phyloP scores from a whole-genome alignment of 1,139 yeast species.

The Geotrichum citri-aurantii region DNA sequence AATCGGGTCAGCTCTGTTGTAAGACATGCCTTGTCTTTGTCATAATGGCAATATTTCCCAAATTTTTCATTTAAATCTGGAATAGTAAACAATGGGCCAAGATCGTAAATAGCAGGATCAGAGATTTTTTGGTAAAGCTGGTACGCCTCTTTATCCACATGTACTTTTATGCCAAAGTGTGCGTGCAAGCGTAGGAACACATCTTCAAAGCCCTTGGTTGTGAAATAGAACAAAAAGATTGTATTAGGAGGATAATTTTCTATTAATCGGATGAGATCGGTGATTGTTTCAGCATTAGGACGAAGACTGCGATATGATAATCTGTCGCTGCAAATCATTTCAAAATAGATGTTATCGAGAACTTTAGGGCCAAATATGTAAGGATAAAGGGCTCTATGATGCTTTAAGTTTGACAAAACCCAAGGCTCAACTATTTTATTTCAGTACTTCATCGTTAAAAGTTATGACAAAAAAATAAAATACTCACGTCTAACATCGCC shows the following conservation, averaged over 20 bases:
- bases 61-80: not conserved
- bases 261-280: conserved; percentile 36
- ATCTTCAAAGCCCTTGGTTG: conserved; percentile 52
- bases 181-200: conserved; percentile 44
- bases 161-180: conserved; percentile 36
- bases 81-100: conserved; percentile 11
- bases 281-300: conserved; percentile 43
- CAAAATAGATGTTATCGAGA: conserved; percentile 49
- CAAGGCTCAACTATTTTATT: conserved; percentile 45
- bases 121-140: conserved; percentile 26
- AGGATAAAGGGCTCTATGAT: conserved; percentile 43
- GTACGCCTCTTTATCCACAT: conserved; percentile 32
- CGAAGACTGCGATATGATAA: conserved; percentile 47
- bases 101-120: conserved; percentile 15
- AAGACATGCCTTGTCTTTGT: conserved; percentile 16
- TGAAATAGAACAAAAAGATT: conserved; percentile 41
- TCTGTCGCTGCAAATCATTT: conserved; percentile 49
- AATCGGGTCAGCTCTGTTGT: conserved; percentile 31
- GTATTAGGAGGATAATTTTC: conserved; percentile 44
- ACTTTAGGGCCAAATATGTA: conserved; percentile 38
- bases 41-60: conserved; percentile 8
- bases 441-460: not conserved
- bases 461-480: not conserved
- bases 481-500: conserved; percentile 47
- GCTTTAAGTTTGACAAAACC: conserved; percentile 43